Evolutionary conservation across 2,329 filamentous ascomycete species (phyloP).

Genomic region (Pochonia chlamydosporia): DNA sequence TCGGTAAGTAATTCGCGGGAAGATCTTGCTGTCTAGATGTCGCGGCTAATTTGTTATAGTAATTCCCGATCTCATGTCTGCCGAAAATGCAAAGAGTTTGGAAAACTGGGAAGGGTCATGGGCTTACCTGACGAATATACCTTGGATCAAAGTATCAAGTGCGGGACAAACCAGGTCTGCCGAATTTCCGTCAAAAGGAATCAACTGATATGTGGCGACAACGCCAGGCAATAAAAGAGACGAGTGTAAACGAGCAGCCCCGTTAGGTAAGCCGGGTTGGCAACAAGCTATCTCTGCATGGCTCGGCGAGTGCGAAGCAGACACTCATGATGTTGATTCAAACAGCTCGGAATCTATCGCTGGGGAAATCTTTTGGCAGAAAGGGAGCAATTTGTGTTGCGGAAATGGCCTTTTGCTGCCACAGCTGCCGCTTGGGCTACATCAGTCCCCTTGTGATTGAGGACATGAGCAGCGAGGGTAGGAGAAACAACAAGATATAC

Average conservation of each 20-base stretch:
- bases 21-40: neutral
- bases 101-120: constrained; percentile 78
- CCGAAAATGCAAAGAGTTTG: constrained; percentile 59
- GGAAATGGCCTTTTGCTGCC: too few species aligned
- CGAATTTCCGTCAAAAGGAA: constrained; percentile 63
- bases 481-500: too few species aligned
- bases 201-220: constrained; percentile 15
- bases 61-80: constrained; percentile 68
- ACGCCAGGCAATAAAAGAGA: neutral
- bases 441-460: neutral
- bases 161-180: constrained; percentile 61
- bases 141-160: constrained; percentile 69
- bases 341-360: too few species aligned
- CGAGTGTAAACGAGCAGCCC: neutral
- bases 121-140: constrained; percentile 69
- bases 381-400: neutral
- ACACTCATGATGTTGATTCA: too few species aligned
- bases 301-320: too few species aligned
- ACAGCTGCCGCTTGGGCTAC: neutral
- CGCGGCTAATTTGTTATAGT: constrained; percentile 33
- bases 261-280: neutral
- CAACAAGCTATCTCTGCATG: neutral
- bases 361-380: neutral
- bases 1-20: constrained; percentile 50
- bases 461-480: too few species aligned